Base-by-base conservation (phyloP, 2,329 filamentous ascomycete genomes). In the Cladophialophora immunda region DNA sequence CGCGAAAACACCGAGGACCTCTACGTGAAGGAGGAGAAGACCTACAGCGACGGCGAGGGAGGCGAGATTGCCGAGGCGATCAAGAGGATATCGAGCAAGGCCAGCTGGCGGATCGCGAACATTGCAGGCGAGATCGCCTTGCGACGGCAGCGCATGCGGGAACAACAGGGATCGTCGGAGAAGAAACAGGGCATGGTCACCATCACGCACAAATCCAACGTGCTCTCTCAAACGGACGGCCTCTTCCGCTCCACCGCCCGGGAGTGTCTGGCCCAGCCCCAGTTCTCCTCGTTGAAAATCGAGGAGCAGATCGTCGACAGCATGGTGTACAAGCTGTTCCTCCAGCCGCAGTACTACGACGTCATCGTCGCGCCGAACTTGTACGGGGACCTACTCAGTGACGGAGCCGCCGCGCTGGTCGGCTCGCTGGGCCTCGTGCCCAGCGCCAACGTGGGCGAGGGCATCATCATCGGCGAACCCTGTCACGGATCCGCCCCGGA, bases 271-370 rank as follows among this genome's bases (percentile, higher is more conserved):
- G 85, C 88, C 30, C 84, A 85, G 59, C 73, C 86, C 13, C 85
- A 83, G 72, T 97, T 92, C 83, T 80, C 81, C 1, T 81, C 80
- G 58, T 83, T 97, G 62, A 81, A 82, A 50, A 85, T 97, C 62
- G 95, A 98, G 81, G 95, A 98, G 85, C 95, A 99, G 84, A 99
- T 99, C 74, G 94, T 99, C 70, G 95, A 99, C 82, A 94, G 91
- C 69, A 99, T 99, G 95, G 93, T 98, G 66, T 98, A 98, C 88
- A 98, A 98, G 85, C 91, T 99, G 65, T 98, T 98, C 89, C 92
- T 94, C 69, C 93, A 98, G 81, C 95, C 95, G 52, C 87, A 90
- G 76, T 91, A 90, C 76, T 99, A 98, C 88, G 95, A 99, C 79
- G 94, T 98, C 72, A 97, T 99, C 74, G 95, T 99, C 55, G 95